A percentile compares a stretch with the other conserved stretches of the same genome.
Evolutionary conservation across 139 green algal genomes (phyloP).

Genomic region (Medakamo hakoo): DNA sequence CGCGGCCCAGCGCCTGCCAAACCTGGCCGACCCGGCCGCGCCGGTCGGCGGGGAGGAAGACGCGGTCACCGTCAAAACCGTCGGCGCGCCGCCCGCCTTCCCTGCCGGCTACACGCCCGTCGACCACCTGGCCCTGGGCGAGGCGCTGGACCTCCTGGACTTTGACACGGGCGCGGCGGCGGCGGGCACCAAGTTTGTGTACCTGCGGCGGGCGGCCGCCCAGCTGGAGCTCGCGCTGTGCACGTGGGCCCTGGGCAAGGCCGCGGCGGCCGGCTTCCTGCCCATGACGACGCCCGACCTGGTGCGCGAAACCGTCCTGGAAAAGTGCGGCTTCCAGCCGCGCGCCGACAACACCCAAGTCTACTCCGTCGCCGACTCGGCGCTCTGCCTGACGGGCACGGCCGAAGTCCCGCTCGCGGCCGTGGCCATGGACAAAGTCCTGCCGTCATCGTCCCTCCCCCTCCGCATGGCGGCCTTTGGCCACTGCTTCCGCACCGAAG

Average conservation of each 20-base stretch:
- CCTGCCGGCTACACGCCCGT: conserved; percentile 43
- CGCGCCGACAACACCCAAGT: conserved; percentile 80
- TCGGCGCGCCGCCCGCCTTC: conserved; percentile 42
- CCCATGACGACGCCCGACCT: conserved; percentile 88
- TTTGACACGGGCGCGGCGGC: conserved; percentile 74
- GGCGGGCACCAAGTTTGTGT: conserved; percentile 79
- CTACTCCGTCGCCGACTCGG: conserved; percentile 64
- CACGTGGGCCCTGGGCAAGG: background rate
- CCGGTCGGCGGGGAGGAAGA: conserved; percentile 71
- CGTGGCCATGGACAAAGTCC: conserved; percentile 75
- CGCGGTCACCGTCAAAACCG: conserved; percentile 23
- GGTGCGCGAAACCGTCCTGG: conserved; percentile 70
- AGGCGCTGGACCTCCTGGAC: conserved; percentile 63
- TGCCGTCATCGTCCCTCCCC: conserved; percentile 64
- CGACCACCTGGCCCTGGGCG: conserved; percentile 69
- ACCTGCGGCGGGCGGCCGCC: conserved; percentile 75
- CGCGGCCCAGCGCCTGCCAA: conserved; percentile 84
- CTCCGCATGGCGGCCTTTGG: conserved; percentile 78
- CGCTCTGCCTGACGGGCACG: conserved; percentile 87
- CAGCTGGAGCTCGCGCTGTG: conserved; percentile 88
- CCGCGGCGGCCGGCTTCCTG: conserved; percentile 58
- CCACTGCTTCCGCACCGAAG: conserved; percentile 95
- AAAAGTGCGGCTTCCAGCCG: conserved; percentile 98
- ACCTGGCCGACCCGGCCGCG: conserved; percentile 77
- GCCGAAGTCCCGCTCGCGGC: conserved; percentile 87